Base-by-base conservation (phyloP, 106 monocot species). In the Hemerocallis citrina region DNA sequence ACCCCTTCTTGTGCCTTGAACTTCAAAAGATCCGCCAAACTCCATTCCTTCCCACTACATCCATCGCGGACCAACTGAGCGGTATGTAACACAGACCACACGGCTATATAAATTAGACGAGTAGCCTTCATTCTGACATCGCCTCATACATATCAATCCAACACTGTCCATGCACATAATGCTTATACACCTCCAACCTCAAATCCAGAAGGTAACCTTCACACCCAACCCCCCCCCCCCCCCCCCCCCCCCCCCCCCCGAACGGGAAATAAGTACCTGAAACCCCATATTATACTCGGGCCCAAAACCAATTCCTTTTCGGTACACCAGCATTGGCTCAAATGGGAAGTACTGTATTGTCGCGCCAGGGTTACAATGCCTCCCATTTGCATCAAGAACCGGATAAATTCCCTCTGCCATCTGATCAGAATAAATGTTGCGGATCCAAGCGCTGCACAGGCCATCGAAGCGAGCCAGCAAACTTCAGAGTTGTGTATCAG, bases 81-180 rank as follows among this genome's bases (percentile, higher is more conserved):
- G 1, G 78, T 83, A 59, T 96, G 86, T 48, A 83, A 96, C 15
- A 96, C 86, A 0, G 95, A 90, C 95, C 95, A 96, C 24, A 89
- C 90, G 0, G 79, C 59, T 13, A 96, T 96, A 64, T 96, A 96
- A 66, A 96, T 68, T 66, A 96, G 42, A 6, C 70, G 79, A 5
- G 61, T 58, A 9, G 95, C 95, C 40, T 86, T n/a, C n/a, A n/a
- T n/a, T 86, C 63, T 3, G 61, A 61, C 44, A 96, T 90, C 1
- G 83, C 86, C 46, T 83, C 66, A 40, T 51, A 81, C 17, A 96
- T 81, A 52, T 96, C 95, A 33, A 55, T 57, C 95, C 95, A 96
- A 42, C 95, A 96, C 62, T 86, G 73, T 7, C 90, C 84, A 52
- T 96, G 89, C 61, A 66, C 70, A 65, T 90, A 96, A 16, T 51